A percentile compares a stretch with the other conserved stretches of the same genome.
phyloP scores from a whole-genome alignment of 306 rosid genomes.

The Potentilla sterilis region DNA sequence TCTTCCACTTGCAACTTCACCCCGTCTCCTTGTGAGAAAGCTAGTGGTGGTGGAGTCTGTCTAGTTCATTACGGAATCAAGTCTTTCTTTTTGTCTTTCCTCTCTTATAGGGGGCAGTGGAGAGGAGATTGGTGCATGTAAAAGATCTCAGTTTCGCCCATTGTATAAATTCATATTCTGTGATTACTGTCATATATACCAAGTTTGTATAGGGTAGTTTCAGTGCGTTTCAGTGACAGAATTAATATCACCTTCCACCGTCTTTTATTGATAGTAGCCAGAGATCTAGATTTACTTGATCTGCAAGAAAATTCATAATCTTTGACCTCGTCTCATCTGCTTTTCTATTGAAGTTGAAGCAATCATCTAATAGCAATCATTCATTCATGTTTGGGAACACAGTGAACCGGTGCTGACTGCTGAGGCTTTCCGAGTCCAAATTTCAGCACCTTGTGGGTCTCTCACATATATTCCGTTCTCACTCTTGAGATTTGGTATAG shows the following conservation, averaged over 20 bases:
- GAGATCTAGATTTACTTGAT: background rate
- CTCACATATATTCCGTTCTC: too few relatives aligned
- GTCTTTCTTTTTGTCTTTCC: background rate
- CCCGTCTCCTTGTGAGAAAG: slow-evolving; percentile 29
- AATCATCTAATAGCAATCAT: too few relatives aligned
- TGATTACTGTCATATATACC: background rate
- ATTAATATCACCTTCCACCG: background rate
- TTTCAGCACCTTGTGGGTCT: too few relatives aligned
- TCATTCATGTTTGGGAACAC: too few relatives aligned
- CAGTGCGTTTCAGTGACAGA: background rate
- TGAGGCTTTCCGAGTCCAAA: background rate
- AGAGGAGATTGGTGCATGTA: background rate
- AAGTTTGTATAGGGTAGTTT: background rate
- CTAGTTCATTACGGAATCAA: background rate
- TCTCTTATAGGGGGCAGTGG: background rate
- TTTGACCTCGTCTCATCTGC: background rate
- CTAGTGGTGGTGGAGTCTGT: slow-evolving; percentile 18
- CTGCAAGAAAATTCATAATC: background rate
- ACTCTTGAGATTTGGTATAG: too few relatives aligned
- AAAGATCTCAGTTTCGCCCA: background rate
- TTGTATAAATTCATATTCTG: background rate
- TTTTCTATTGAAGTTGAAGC: too few relatives aligned
- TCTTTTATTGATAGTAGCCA: background rate
- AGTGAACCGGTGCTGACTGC: background rate
- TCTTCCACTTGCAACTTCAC: slow-evolving; percentile 21